Conservation (phyloP, 2,329 filamentous ascomycete genomes). For the Aspergillus sp. region DNA sequence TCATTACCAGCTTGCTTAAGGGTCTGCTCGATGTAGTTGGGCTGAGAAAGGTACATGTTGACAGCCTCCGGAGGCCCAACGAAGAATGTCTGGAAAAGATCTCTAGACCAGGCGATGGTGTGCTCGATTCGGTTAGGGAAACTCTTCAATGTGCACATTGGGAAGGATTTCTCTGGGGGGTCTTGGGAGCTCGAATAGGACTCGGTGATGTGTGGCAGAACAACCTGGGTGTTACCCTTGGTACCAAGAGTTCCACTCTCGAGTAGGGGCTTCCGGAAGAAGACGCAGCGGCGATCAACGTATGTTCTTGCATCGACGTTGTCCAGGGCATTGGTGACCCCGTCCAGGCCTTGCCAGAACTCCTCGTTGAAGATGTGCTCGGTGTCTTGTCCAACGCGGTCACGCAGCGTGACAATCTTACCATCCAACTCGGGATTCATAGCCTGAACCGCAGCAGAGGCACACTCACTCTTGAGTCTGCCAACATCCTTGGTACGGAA, state of each 20-base stretch:
- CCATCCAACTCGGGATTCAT: conserved; percentile 94
- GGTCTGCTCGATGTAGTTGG: conserved; percentile 81
- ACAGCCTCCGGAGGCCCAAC: conserved; percentile 90
- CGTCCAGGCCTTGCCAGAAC: conserved; percentile 84
- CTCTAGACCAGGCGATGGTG: conserved; percentile 96
- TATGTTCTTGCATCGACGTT: conserved; percentile 97
- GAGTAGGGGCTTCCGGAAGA: conserved; percentile 94
- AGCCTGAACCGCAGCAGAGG: conserved; percentile 77
- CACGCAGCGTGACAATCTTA: conserved; percentile 80
- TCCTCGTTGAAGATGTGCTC: conserved; percentile 91
- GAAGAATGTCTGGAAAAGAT: conserved; percentile 91
- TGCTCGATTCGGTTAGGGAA: conserved; percentile 99
- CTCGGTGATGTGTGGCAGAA: conserved; percentile 85
- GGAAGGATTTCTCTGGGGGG: conserved; percentile 96
- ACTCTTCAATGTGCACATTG: conserved; percentile 95
- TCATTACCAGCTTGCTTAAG: conserved; percentile 93
- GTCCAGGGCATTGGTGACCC: conserved; percentile 94
- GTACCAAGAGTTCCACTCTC: conserved; percentile 98
- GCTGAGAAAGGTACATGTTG: conserved; percentile 87
- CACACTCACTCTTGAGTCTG: conserved; percentile 92
- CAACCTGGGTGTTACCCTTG: conserved; percentile 96
- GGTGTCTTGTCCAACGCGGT: conserved; percentile 86
- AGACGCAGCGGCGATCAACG: conserved; percentile 91
- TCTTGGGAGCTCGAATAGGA: conserved; percentile 97
- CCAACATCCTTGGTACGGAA: conserved; percentile 94